Evolutionary conservation across 2,329 filamentous ascomycete species (phyloP).

Genomic region (Aspergillus sp.): DNA sequence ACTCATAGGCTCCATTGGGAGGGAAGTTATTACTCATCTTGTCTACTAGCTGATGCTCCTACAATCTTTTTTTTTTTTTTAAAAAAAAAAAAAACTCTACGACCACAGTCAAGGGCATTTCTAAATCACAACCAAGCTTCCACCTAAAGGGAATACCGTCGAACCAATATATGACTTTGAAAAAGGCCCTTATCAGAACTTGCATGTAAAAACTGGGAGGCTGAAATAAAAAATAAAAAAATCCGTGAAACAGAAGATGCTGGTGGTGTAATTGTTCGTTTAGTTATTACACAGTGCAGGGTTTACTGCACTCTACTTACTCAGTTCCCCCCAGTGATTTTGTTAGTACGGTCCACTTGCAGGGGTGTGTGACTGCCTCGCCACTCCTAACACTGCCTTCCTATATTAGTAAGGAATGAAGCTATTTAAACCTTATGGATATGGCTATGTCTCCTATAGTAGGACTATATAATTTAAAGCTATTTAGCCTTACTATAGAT

Average conservation of each 20-base stretch:
- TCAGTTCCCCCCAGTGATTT: too few species aligned
- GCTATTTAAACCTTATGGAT: too few species aligned
- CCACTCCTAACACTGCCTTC: too few species aligned
- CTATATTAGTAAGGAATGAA: too few species aligned
- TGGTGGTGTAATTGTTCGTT: conserved; percentile 60
- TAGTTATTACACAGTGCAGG: conserved; percentile 12
- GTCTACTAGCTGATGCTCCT: conserved; percentile 47
- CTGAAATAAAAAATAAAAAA: conserved; percentile 36
- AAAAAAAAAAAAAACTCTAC: too few species aligned
- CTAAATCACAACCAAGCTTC: conserved; percentile 39
- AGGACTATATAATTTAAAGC: too few species aligned
- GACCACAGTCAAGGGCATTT: conserved; percentile 51
- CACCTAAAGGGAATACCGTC: conserved; percentile 37
- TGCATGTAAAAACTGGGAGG: conserved; percentile 51
- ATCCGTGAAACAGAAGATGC: conserved; percentile 45
- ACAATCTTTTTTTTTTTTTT: conserved; percentile 61
- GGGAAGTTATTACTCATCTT: conserved; percentile 55
- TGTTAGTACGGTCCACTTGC: too few species aligned
- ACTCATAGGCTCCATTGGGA: conserved; percentile 49
- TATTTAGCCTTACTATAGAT: too few species aligned
- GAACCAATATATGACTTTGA: conserved; percentile 46
- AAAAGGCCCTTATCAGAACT: conserved; percentile 53
- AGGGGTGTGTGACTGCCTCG: too few species aligned
- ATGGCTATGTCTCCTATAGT: too few species aligned
- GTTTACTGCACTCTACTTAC: too few species aligned